phyloP scores from a whole-genome alignment of 164 flowering plant genomes.

The Cinnamomum chago region DNA sequence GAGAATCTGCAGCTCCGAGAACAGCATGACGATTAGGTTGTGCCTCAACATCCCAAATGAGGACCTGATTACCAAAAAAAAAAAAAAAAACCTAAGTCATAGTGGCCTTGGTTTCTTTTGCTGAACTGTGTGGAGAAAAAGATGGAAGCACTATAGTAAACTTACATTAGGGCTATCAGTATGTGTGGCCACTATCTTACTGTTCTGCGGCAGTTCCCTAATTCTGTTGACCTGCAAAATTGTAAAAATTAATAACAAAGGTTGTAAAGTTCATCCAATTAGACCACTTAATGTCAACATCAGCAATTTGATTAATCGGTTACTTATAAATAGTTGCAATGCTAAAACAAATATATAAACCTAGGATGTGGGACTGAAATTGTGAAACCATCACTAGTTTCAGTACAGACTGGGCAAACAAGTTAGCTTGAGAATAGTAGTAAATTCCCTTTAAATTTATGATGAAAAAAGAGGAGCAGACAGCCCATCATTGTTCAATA shows the following conservation, averaged over 20 bases:
- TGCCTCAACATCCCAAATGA: constrained; percentile 92
- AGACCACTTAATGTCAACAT: too few species aligned
- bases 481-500: neutral
- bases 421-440: too few species aligned
- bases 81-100: neutral
- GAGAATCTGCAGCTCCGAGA: constrained; percentile 75
- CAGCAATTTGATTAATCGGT: too few species aligned
- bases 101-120: neutral
- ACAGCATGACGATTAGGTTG: constrained; percentile 96
- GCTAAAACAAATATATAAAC: neutral
- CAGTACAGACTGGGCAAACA: too few species aligned
- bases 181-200: constrained; percentile 89
- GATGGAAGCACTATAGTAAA: neutral
- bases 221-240: constrained; percentile 86
- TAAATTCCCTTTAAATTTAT: too few species aligned
- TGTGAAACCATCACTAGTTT: too few species aligned
- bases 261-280: neutral
- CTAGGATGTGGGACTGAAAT: too few species aligned
- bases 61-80: constrained; percentile 42
- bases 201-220: constrained; percentile 88
- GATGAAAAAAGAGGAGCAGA: too few species aligned
- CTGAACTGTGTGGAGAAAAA: neutral
- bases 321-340: too few species aligned
- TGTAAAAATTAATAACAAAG: neutral
- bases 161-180: constrained; percentile 93